Conservation (phyloP, 164 flowering plant species). For the Hamamelis virginiana region DNA sequence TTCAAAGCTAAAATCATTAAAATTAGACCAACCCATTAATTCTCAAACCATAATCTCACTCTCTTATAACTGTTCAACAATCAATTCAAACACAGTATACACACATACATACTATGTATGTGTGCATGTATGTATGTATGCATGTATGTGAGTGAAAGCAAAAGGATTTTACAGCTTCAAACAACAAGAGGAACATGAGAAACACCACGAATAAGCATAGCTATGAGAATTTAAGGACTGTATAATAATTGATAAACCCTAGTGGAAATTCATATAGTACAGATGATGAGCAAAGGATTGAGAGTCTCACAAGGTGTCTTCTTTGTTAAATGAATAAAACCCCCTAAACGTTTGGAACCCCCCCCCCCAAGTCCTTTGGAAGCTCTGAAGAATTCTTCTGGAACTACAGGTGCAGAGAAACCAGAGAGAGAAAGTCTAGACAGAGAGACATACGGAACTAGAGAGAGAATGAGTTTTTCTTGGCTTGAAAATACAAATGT, state of each 20-base stretch:
- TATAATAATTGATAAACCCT: neutral
- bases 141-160: too few species aligned
- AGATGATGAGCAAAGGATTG: neutral
- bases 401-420: too few species aligned
- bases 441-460: neutral
- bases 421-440: too few species aligned
- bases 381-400: neutral
- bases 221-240: neutral
- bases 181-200: neutral
- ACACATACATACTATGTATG: too few species aligned
- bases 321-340: neutral
- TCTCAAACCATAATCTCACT: neutral
- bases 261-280: neutral
- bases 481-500: slow-evolving; percentile 15
- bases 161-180: neutral
- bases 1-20: neutral
- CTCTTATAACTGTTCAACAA: too few species aligned
- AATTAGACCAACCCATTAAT: slow-evolving; percentile 12
- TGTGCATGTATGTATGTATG: too few species aligned
- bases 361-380: neutral
- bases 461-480: neutral
- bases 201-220: neutral
- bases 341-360: neutral
- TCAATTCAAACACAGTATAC: neutral
- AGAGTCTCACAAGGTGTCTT: neutral